Evolutionary conservation across 768 basidiomycete species (phyloP).

Genomic region (Agaricus subrufescens): DNA sequence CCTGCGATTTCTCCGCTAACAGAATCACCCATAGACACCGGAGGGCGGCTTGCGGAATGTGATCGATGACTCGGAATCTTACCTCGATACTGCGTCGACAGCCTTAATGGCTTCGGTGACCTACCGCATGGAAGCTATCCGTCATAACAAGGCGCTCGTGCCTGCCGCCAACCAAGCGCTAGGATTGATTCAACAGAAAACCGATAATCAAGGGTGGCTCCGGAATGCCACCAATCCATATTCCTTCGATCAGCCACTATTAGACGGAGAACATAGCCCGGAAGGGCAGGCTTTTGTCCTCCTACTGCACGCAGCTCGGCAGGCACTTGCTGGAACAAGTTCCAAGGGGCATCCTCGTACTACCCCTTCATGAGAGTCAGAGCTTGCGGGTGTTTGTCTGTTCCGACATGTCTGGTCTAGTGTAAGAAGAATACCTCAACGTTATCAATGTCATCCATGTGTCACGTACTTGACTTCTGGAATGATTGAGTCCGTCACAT

Average conservation of each 20-base stretch:
- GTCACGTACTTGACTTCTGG: too few species aligned
- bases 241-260: constrained; percentile 36
- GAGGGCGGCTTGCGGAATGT: constrained; percentile 51
- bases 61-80: constrained; percentile 43
- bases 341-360: too few species aligned
- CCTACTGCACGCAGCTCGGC: constrained; percentile 42
- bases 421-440: too few species aligned
- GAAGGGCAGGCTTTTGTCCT: constrained; percentile 61
- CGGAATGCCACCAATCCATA: constrained; percentile 44
- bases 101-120: constrained; percentile 54
- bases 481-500: too few species aligned
- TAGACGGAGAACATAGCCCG: constrained; percentile 36
- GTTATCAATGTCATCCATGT: too few species aligned
- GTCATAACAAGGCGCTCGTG: constrained; percentile 30
- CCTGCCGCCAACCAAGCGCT: constrained; percentile 36
- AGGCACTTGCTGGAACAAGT: constrained; percentile 12
- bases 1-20: neutral
- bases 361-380: too few species aligned
- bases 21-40: constrained; percentile 21
- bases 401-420: too few species aligned
- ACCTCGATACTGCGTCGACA: constrained; percentile 50
- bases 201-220: constrained; percentile 40
- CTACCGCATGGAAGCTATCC: constrained; percentile 47
- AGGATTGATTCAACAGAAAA: constrained; percentile 29
- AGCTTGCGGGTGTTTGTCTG: too few species aligned